Base-by-base conservation (phyloP, 257 asterid species). In the Nemophila menziesii region DNA sequence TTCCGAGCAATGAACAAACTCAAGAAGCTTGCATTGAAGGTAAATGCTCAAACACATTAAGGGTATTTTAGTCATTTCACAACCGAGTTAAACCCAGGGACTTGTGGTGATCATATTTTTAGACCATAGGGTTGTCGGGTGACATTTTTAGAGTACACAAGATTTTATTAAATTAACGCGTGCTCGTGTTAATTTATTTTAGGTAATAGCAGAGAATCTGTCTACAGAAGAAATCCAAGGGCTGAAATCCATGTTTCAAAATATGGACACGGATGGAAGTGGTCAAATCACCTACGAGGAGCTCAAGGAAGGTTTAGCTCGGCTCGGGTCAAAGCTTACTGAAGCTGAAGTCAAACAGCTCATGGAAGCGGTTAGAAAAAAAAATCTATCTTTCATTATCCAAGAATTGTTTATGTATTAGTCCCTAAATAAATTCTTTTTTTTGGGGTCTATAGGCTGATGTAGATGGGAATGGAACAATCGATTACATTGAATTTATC, bases 1-100 rank as follows among this genome's bases (percentile, higher is more conserved):
- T 84, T 84, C 79, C 63, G 92, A 66, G 95, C 95, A 13, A 84
- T 84, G 95, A 84, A 80, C 80, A 84, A 75, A 63, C 95, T 84
- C 36, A 84, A 84, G 49, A 80, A 84, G 59, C 80, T 84, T 10
- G 96, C 96, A 14, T 68, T 85, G 27, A 85, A 80, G 96, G 96
- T 80, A 69, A 21, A 14, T n/a, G 23, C 48, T 41, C 3, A 14
- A 37, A 21, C 29, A 17, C 22, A 20, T 1, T 12, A 48, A 17
- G 53, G 44, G 29, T 22, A 27, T 39, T n/a, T n/a, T n/a, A n/a
- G n/a, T n/a, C n/a, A n/a, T n/a, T n/a, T n/a, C n/a, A n/a, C n/a
- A n/a, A n/a, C n/a, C n/a, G n/a, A n/a, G n/a, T n/a, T n/a, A n/a
- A n/a, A n/a, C n/a, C n/a, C n/a, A n/a, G n/a, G n/a, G n/a, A n/a